Base-by-base conservation (phyloP, 192 early-diverging fungal species). In the Thamnidium elegans region DNA sequence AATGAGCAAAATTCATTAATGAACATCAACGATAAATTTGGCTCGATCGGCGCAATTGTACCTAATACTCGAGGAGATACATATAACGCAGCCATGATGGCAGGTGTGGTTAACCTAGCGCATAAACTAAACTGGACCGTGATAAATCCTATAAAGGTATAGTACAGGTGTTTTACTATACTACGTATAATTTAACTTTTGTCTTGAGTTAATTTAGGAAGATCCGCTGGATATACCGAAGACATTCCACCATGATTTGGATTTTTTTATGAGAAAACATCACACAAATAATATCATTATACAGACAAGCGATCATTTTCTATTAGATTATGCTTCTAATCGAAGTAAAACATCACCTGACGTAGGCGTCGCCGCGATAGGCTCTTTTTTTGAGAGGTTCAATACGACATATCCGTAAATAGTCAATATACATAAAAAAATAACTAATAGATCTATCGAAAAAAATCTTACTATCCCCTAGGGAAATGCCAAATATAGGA, bases 41-140 rank as follows among this genome's bases (percentile, higher is more conserved):
- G 42, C 7, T 45, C 53, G 17, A 32, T 63, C 19, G 67, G 59
- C n/a, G 17, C 48, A 6, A 31, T 69, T 31, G 19, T 48, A 19
- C 39, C 58, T 14, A 52, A 63, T 46, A 44, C 52, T 15, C 21
- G n/a, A 10, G 59, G 60, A 20, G 67, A 69, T 52, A 45, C 67
- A 1, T 69, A 62, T 42, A 50, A 59, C 7, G 17, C 39, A 9
- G 47, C 23, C 32, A 47, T 69, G 17, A 20, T 62, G 20, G 58
- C 58, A 10, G 67, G 67, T 0, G 44, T 63, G 5, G 19, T n/a
- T 1, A 39, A 54, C 6, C 20, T 63, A 14, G 58, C 67, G 4
- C 34, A 63, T 6, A 62, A 62, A 46, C 17, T 69, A 10, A 44
- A 34, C 11, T 69, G 67, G 67, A 63, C 50, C 32, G 52, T 69